Percentiles rank a stretch among this genome's conserved stretches.
phyloP scores from a whole-genome alignment of 495 filamentous ascomycete species.

The Oleoguttula mirabilis region DNA sequence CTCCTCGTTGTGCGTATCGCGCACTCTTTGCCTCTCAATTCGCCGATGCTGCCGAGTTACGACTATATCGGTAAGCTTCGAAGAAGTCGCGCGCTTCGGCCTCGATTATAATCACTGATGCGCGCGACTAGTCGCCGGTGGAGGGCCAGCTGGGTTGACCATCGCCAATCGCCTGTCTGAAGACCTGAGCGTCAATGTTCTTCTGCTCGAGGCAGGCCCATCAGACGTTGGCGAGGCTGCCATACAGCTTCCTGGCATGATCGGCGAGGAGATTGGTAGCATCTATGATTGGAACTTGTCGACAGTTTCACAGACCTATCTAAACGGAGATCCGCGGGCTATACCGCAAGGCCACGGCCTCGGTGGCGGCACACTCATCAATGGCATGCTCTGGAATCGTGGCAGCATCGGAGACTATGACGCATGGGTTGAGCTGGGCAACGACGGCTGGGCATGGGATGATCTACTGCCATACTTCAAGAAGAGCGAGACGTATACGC shows the following conservation, averaged over 20 bases:
- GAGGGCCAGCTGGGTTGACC: slow-evolving; percentile 22
- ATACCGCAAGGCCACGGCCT: slow-evolving; percentile 19
- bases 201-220: slow-evolving; percentile 23
- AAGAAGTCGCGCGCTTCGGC: neutral
- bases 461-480: slow-evolving; percentile 20
- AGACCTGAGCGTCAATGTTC: slow-evolving; percentile 18
- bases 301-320: slow-evolving; percentile 15
- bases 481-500: slow-evolving; percentile 21
- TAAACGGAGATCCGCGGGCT: slow-evolving; percentile 15
- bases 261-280: slow-evolving; percentile 16
- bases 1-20: too few relatives aligned
- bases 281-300: slow-evolving; percentile 22
- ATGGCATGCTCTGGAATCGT: slow-evolving; percentile 23
- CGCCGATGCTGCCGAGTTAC: slow-evolving; percentile 16
- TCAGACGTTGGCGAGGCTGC: slow-evolving; percentile 9
- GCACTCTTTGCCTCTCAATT: slow-evolving; percentile 20
- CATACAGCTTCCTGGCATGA: slow-evolving; percentile 16
- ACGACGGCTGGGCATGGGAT: slow-evolving; percentile 19
- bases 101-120: neutral
- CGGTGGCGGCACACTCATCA: slow-evolving; percentile 21
- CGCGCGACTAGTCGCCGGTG: slow-evolving; percentile 18
- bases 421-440: slow-evolving; percentile 15
- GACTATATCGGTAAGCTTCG: slow-evolving; percentile 18
- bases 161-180: slow-evolving; percentile 22
- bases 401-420: slow-evolving; percentile 16